Percentiles rank a stretch among this genome's conserved stretches.
Conservation (phyloP, 108 stramenopile species). For the Cylindrotheca fusiformis region DNA sequence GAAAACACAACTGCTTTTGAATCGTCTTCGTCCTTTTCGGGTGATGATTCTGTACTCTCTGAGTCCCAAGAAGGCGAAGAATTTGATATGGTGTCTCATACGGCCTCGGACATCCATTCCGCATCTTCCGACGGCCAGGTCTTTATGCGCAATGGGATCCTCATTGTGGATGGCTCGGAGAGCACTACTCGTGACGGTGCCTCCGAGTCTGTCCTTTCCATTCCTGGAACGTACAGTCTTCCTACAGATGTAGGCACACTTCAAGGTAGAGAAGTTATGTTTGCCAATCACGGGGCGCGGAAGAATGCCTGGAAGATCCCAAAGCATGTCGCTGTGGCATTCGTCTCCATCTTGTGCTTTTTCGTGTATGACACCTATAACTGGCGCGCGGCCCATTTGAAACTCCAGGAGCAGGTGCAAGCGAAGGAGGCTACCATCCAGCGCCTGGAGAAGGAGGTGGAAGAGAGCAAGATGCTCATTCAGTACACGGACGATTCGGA, state of each 20-base stretch:
- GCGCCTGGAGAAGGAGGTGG: constrained; percentile 7
- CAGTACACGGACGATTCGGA: background rate
- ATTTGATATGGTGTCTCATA: constrained; percentile 12
- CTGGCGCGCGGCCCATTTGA: constrained; percentile 3
- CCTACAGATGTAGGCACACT: constrained; percentile 34
- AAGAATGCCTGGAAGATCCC: background rate
- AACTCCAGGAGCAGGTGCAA: constrained; percentile 3
- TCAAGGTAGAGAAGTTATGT: constrained; percentile 1
- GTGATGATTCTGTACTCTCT: background rate
- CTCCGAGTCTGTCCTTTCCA: constrained; percentile 13
- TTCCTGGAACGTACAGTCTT: constrained; percentile 36
- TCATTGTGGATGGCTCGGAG: constrained; percentile 24
- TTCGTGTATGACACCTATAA: constrained; percentile 1
- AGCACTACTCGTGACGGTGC: constrained; percentile 5
- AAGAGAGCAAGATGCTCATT: constrained; percentile 1
- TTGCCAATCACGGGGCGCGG: background rate
- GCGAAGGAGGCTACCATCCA: background rate
- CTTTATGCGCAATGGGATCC: constrained; percentile 17
- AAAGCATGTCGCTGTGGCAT: background rate
- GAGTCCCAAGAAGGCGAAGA: background rate
- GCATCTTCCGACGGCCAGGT: background rate
- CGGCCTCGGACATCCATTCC: constrained; percentile 4
- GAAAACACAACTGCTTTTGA: background rate
- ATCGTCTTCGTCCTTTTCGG: background rate
- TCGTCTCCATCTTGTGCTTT: background rate